phyloP scores from a whole-genome alignment of 1,139 yeast genomes.

The Lodderomyces beijingensis region DNA sequence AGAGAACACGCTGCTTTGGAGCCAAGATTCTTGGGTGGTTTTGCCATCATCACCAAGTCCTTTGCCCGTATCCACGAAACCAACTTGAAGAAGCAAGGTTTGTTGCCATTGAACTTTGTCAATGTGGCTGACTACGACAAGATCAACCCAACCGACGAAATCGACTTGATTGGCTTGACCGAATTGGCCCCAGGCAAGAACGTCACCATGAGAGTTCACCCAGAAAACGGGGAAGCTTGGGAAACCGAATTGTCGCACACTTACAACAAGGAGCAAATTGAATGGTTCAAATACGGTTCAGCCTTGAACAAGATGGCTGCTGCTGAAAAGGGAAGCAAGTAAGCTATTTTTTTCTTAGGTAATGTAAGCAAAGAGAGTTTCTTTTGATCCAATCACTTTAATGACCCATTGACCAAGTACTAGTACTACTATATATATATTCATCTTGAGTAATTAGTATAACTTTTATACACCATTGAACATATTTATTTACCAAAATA shows the following conservation, averaged over 20 bases:
- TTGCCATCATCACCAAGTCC: conserved; percentile 93
- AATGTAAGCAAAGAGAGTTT: not conserved
- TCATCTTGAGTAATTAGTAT: too few relatives aligned
- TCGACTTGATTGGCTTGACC: conserved; percentile 82
- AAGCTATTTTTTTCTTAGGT: not conserved
- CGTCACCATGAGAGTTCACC: conserved; percentile 83
- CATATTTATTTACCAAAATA: conserved; percentile 1
- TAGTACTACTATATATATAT: not conserved
- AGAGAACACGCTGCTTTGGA: conserved; percentile 99
- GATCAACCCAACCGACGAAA: conserved; percentile 85
- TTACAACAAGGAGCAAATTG: conserved; percentile 92
- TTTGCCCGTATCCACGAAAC: conserved; percentile 87
- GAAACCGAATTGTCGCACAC: conserved; percentile 90
- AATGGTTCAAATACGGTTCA: conserved; percentile 99
- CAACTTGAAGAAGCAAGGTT: conserved; percentile 50
- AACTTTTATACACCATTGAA: too few relatives aligned
- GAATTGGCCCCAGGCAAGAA: conserved; percentile 92
- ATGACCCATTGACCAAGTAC: not conserved
- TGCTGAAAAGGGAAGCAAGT: conserved; percentile 6
- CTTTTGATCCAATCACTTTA: not conserved
- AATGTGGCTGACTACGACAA: conserved; percentile 89
- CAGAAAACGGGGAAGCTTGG: conserved; percentile 83
- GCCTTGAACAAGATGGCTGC: conserved; percentile 96
- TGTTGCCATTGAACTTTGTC: conserved; percentile 89
- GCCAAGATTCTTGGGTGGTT: conserved; percentile 99